phyloP scores from a whole-genome alignment of 371 early-diverging fungal species.

The Mucor lusitanicus region DNA sequence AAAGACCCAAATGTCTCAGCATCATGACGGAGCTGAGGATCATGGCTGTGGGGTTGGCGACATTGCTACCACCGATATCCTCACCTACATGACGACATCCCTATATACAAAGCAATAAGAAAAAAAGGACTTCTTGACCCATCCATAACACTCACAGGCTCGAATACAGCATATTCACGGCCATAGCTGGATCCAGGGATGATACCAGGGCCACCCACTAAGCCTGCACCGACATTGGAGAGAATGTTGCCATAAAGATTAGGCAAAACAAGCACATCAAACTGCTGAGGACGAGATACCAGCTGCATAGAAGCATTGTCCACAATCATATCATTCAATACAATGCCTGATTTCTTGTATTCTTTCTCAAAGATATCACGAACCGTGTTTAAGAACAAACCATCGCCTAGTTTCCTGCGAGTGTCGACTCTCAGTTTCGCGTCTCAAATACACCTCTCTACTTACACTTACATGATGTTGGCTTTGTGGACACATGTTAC shows the following conservation, averaged over 20 bases:
- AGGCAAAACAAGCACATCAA: constrained; percentile 97
- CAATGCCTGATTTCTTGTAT: constrained; percentile 85
- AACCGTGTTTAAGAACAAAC: constrained; percentile 94
- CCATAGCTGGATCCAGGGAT: constrained; percentile 96
- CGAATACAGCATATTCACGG: constrained; percentile 92
- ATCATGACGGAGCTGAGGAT: constrained; percentile 94
- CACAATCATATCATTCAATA: constrained; percentile 97
- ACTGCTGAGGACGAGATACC: constrained; percentile 94
- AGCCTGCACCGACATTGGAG: constrained; percentile 71
- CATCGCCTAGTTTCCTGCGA: constrained; percentile 92
- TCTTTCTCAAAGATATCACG: constrained; percentile 88
- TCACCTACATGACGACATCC: constrained; percentile 95
- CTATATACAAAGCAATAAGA: constrained; percentile 15
- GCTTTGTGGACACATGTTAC: constrained; percentile 98
- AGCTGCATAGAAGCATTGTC: constrained; percentile 99
- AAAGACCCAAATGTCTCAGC: constrained; percentile 92
- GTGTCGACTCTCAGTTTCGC: background rate
- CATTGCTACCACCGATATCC: constrained; percentile 89
- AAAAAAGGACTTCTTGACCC: too few relatives aligned
- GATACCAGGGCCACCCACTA: constrained; percentile 91
- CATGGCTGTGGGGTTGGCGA: constrained; percentile 95
- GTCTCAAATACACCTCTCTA: background rate
- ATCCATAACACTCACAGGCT: constrained; percentile 78
- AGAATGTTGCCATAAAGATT: constrained; percentile 98
- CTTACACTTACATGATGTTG: constrained; percentile 86